Evolutionary conservation across 2,329 filamentous ascomycete genomes (phyloP), one percentile per base, ranked within the genome.

Genomic region (Calonectria leucothoes): DNA sequence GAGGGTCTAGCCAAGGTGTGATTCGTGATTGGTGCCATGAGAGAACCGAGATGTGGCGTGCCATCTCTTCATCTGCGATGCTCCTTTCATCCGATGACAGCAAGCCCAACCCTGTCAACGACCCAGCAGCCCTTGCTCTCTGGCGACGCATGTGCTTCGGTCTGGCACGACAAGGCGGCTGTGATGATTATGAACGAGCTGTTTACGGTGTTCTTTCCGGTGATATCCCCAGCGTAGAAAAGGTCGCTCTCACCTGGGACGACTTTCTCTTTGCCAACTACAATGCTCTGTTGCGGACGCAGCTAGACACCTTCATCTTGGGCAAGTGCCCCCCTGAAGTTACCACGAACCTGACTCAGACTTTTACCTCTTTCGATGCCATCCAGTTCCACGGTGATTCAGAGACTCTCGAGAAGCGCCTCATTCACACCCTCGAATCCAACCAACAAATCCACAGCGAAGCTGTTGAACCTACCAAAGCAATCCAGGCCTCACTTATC

Each of bases 201-300:
- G 95, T 98, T 0, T 98, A 98, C 82, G 96, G 95, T 33, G 86
- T 98, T 15, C 88, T 99, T n/a, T 93, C 94, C 51, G 97, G 97
- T 64, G 95, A 98, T 81, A 89, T 95, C 64, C 86, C 90, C 45
- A 94, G 93, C 66, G 94, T 97, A 14, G 92, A 94, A 81, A 91
- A 91, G 76, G 92, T 96, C 48, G 95, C 94, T 82, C 89, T 90
- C 65, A 92, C 89, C 27, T 97, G 95, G 93, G 95, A 98, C 77
- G 96, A 98, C 81, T 92, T 93, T 79, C 88, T 98, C 23, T 98
- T 97, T 83, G 93, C 93, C 42, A 92, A 96, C 82, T 97, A 97
- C 87, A 98, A 97, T 81, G 93, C 94, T n/a, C 87, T 96, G 6
- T 85, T 98, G 12, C 90, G 96, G 68, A 91, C 92, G 3, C 93